Base-by-base conservation (phyloP, 1,139 yeast genomes). In the Geotrichum australiense region DNA sequence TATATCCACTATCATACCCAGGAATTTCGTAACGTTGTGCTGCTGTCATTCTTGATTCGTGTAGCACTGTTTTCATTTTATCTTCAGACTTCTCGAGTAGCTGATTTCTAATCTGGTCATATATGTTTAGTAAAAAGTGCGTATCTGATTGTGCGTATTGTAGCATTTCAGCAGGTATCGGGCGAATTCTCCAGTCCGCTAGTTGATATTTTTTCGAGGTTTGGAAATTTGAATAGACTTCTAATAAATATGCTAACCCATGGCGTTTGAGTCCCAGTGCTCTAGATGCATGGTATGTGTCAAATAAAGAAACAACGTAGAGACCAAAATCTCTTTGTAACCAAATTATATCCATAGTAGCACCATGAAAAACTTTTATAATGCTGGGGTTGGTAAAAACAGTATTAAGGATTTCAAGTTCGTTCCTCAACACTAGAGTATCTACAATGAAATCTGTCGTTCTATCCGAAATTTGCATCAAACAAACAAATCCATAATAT, bases 281-380 rank as follows among this genome's bases (percentile, higher is more conserved):
- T 50, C 76, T 78, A 0, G 96, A 76, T 0, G 98, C 98, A 63
- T 82, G 91, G 59, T 74, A 89, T 0, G 98, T 93, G 59, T 93
- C 99, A 60, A 93, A 91, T 21, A 93, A 64, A 29, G 93, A 76
- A 5, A 91, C 98, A 18, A 93, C 67, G 54, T 93, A 93, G 11
- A 93, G 65, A 0, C 99, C 99, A 50, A 93, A 71, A 58, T 93
- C 98, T 52, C 98, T 71, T 64, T 93, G 99, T 32, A 93, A 69
- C 99, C 99, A 93, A 38, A 86, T 80, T 7, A 91, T 83, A 67
- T 93, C 99, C 95, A 87, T 87, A 51, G 78, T 80, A 0, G 98
- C 96, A 50, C 99, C 98, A 58, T 93, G 99, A 52, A 93, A 76
- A 1, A 93, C 94, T 58, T 93, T 93, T 27, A 86, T 68, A 26